These are phyloP conservation scores for Xylaria sp. DNA, from an alignment of 2,329 filamentous ascomycete species.

Conservation along the genomic window DNA sequence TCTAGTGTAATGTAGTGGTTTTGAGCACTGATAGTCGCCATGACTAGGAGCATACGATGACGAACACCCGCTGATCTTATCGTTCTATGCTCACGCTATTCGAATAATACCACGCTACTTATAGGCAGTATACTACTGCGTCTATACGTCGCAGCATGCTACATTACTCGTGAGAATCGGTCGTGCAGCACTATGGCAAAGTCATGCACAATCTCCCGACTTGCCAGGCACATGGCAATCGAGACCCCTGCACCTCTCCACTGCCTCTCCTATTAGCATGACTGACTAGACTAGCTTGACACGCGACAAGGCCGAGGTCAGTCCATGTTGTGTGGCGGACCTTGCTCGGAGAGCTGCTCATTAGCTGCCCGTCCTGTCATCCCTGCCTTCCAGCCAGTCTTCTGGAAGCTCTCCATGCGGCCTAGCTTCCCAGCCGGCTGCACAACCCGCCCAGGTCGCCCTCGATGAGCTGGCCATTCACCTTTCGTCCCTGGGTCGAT, in stretches of 20 bases:
- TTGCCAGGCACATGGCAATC: conserved; percentile 24
- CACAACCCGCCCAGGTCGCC: conserved; percentile 23
- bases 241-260: conserved; percentile 20
- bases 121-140: background rate
- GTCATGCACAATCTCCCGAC: conserved; percentile 22
- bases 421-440: conserved; percentile 28
- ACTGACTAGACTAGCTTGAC: conserved; percentile 24
- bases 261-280: conserved; percentile 16
- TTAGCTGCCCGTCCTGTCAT: conserved; percentile 27
- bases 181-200: conserved; percentile 10
- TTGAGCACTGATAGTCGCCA: background rate
- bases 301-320: conserved; percentile 22
- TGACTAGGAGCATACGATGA: background rate
- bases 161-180: conserved; percentile 1
- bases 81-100: background rate
- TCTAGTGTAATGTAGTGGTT: background rate
- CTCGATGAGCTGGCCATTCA: conserved; percentile 30
- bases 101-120: background rate
- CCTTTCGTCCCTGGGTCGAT: conserved; percentile 28
- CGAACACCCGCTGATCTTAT: background rate
- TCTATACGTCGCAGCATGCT: too few species aligned
- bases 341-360: conserved; percentile 11
- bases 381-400: conserved; percentile 36
- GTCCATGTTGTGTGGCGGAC: conserved; percentile 17
- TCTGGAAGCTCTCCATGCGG: conserved; percentile 33